Percentiles rank a stretch among this genome's conserved stretches.
These are phyloP conservation scores for Biancaea sappan DNA, from an alignment of 306 rosid genomes.

Conservation along the genomic window DNA sequence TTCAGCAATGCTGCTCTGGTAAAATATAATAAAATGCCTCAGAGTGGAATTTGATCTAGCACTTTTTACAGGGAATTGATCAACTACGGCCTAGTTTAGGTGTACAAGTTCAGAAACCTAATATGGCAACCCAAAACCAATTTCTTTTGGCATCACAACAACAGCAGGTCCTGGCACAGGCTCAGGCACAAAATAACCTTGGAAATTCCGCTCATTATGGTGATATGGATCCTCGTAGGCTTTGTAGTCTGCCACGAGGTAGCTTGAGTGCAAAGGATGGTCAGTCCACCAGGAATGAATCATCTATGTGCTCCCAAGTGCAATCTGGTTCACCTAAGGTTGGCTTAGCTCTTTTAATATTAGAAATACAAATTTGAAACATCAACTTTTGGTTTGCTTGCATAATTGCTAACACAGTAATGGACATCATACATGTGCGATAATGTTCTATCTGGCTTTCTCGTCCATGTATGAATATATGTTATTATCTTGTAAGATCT, in stretches of 20 bases:
- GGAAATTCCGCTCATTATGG: constrained; percentile 58
- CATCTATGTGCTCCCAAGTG: constrained; percentile 80
- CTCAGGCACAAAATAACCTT: constrained; percentile 69
- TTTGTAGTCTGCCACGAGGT: constrained; percentile 75
- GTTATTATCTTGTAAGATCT: neutral
- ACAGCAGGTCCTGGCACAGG: constrained; percentile 77
- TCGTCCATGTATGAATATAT: neutral
- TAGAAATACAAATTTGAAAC: neutral
- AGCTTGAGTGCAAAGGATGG: constrained; percentile 72
- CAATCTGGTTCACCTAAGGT: constrained; percentile 85
- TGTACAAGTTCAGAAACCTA: constrained; percentile 82
- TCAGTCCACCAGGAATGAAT: constrained; percentile 64
- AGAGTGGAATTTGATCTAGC: constrained; percentile 29
- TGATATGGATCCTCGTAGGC: constrained; percentile 87
- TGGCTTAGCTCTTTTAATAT: constrained; percentile 30
- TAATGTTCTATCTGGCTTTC: constrained; percentile 11
- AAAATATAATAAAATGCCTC: constrained; percentile 27
- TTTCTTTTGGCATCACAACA: constrained; percentile 78
- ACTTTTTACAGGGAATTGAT: constrained; percentile 71
- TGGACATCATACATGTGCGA: neutral
- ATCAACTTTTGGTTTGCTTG: constrained; percentile 17
- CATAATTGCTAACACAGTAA: neutral
- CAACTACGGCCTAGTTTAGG: constrained; percentile 81
- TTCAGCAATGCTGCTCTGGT: constrained; percentile 5
- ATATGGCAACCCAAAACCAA: constrained; percentile 57